phyloP scores from a whole-genome alignment of 2,329 filamentous ascomycete species.

The Claviceps maximensis region DNA sequence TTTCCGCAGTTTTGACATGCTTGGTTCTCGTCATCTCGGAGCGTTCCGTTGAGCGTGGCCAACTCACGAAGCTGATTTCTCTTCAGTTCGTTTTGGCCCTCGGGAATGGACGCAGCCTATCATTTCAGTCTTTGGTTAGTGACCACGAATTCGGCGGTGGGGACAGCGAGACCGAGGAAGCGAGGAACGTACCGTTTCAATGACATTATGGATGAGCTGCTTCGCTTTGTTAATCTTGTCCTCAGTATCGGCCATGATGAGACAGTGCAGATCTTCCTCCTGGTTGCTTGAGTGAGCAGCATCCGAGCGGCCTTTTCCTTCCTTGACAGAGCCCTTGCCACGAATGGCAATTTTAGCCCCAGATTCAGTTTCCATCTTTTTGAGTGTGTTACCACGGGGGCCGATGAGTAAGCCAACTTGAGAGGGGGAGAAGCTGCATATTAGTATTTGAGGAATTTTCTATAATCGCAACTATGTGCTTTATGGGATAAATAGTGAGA shows the following conservation, averaged over 20 bases:
- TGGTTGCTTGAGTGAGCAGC: conserved; percentile 99
- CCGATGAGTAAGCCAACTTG: conserved; percentile 99
- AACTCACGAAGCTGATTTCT: conserved; percentile 96
- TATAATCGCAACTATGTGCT: conserved; percentile 11
- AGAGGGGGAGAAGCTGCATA: conserved; percentile 70
- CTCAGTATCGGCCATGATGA: conserved; percentile 99
- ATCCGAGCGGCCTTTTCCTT: conserved; percentile 97
- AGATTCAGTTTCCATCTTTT: conserved; percentile 98
- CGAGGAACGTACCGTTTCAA: conserved; percentile 67
- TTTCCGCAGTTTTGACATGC: conserved; percentile 98
- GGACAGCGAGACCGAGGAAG: background rate
- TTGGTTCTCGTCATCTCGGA: conserved; percentile 98
- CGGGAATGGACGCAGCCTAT: conserved; percentile 92
- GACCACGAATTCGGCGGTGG: background rate
- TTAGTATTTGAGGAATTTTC: conserved; percentile 53
- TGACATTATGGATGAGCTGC: conserved; percentile 95
- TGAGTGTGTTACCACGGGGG: conserved; percentile 97
- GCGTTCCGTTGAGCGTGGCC: conserved; percentile 93
- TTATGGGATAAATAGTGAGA: conserved; percentile 11
- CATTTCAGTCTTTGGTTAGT: conserved; percentile 12
- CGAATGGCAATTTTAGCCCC: conserved; percentile 98
- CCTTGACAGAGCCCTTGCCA: conserved; percentile 98
- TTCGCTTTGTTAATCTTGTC: conserved; percentile 99
- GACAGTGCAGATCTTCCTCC: conserved; percentile 95
- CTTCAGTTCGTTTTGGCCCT: conserved; percentile 98